Evolutionary conservation across 495 filamentous ascomycete genomes (phyloP).

Genomic region (Hamigera avellanea): DNA sequence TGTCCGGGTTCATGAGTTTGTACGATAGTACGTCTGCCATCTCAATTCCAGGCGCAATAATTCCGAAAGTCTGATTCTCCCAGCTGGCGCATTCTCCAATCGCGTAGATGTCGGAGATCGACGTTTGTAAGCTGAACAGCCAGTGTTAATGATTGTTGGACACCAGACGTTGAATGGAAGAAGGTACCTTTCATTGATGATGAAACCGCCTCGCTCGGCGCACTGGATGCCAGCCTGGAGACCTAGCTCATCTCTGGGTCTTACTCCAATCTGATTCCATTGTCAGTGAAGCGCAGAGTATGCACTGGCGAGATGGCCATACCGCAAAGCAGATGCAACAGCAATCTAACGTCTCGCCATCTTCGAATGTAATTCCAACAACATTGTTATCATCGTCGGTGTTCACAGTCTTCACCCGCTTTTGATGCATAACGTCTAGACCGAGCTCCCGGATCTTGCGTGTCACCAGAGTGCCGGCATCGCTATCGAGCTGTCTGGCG

Average conservation of each 20-base stretch:
- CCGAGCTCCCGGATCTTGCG: constrained; percentile 76
- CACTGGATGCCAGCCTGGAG: constrained; percentile 59
- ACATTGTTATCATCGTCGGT: constrained; percentile 56
- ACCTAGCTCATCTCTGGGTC: constrained; percentile 73
- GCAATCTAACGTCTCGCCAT: constrained; percentile 73
- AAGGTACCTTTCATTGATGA: constrained; percentile 49
- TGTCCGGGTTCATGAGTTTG: constrained; percentile 80
- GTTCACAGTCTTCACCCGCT: constrained; percentile 63
- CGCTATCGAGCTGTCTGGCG: constrained; percentile 72
- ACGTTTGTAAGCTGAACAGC: constrained; percentile 54
- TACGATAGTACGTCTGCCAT: constrained; percentile 96
- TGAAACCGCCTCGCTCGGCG: constrained; percentile 64
- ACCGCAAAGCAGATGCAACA: constrained; percentile 83
- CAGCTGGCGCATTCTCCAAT: constrained; percentile 94
- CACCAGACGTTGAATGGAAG: background rate
- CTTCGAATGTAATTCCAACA: constrained; percentile 69
- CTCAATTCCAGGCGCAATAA: constrained; percentile 89
- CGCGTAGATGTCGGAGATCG: constrained; percentile 65
- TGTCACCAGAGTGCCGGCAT: constrained; percentile 75
- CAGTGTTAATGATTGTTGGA: background rate
- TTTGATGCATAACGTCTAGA: constrained; percentile 71
- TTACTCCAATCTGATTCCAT: constrained; percentile 60
- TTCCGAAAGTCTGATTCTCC: constrained; percentile 85
- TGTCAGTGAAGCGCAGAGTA: background rate
- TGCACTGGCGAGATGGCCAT: constrained; percentile 12